Conservation (phyloP, 768 basidiomycete genomes). For the Trametes coccinea region DNA sequence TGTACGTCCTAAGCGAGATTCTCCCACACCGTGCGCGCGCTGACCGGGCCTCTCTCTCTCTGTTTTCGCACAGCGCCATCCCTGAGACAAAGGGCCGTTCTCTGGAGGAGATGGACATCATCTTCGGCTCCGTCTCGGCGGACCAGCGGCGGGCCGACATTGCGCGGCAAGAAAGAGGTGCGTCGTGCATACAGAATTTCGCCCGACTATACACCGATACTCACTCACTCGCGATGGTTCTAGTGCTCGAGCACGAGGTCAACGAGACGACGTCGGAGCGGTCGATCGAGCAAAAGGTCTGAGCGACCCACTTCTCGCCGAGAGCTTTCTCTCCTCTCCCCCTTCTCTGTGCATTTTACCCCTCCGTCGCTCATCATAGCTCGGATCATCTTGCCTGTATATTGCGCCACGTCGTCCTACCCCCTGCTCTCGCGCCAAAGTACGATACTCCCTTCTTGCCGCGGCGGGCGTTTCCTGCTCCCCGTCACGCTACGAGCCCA, state of each 20-base stretch:
- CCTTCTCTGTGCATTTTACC: background rate
- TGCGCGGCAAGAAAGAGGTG: conserved; percentile 43
- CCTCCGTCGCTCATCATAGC: background rate
- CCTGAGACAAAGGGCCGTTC: conserved; percentile 44
- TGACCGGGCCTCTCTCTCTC: conserved; percentile 42
- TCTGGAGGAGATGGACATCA: conserved; percentile 56
- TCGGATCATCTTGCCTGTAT: background rate
- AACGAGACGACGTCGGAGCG: conserved; percentile 26
- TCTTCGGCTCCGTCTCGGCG: conserved; percentile 57
- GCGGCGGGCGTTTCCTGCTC: background rate
- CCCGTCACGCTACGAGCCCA: background rate
- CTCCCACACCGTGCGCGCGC: conserved; percentile 31
- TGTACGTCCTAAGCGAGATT: conserved; percentile 42
- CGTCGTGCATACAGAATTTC: background rate
- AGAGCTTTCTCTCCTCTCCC: background rate
- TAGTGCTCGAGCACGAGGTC: conserved; percentile 23
- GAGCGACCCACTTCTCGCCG: background rate
- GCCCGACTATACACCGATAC: conserved; percentile 1
- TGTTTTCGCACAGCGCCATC: conserved; percentile 31
- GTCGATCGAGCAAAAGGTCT: conserved; percentile 22
- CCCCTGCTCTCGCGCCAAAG: background rate
- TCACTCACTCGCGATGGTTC: background rate
- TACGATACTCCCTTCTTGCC: background rate
- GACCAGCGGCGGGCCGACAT: conserved; percentile 59
- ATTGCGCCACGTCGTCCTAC: background rate